Evolutionary conservation across 2,329 filamentous ascomycete species (phyloP), one percentile per base, ranked within the genome.

Genomic region (Paecilomyces formosus): DNA sequence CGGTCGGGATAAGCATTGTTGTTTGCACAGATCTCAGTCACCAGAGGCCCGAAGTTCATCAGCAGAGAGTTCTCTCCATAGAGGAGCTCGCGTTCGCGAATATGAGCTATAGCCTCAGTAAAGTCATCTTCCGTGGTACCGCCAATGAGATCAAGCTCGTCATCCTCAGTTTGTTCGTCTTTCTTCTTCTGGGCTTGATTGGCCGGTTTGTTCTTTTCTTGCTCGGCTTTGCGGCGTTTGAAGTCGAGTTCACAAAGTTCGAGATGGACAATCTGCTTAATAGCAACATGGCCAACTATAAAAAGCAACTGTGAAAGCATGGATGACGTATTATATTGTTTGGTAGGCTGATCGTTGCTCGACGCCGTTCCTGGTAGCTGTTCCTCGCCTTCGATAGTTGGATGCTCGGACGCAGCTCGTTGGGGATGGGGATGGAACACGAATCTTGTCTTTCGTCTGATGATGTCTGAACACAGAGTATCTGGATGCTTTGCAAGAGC

Each of bases 241-340:
- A 99, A 99, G 74, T 99, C 94, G 55, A 94, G 85, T 71, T 99
- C 94, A 72, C 92, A 96, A n/a, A 97, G 82, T 68, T 99, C 94
- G 11, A 99, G 84, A 72, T 99, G 94, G 0, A 99, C 95, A 66
- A 99, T 99, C 71, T 99, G 95, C 77, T 99, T 99, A 71, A 99
- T 94, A 13, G 94, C 94, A 54, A 97, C 89, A 69, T 99, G 94
- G 0, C 94, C 94, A 30, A 97, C 93, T 35, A 96, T 88, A 71
- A 97, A 97, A 0, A 99, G 81, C 1, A 99, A 82, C 68, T 97
- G 94, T 0, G 94, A 96, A 1, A 99, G 80, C 0, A 85, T 87
- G 53, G 92, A 82, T 1, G 90, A 71, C 9, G 72, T 86, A 3
- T 87, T 84, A 65, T 88, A 90, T 30, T 87, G 84, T 68, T 82